phyloP scores from a whole-genome alignment of 495 filamentous ascomycete species.

The Xanthoparmelia taractica region DNA sequence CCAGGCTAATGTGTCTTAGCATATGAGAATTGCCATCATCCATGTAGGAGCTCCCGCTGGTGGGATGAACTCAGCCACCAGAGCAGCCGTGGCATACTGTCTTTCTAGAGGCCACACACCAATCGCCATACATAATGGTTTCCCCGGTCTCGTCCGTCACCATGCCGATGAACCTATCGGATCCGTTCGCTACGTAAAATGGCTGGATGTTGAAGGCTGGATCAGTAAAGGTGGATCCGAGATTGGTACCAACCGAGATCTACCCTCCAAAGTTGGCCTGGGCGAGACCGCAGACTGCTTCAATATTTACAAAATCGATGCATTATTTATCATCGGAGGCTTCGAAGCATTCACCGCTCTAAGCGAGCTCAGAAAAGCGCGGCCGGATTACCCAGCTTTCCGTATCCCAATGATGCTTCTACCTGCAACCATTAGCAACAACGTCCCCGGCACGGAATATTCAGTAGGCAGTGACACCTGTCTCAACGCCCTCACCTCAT shows the following conservation, averaged over 20 bases:
- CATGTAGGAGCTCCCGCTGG: slow-evolving; percentile 95
- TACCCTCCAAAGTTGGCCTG: slow-evolving; percentile 77
- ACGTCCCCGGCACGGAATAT: slow-evolving; percentile 96
- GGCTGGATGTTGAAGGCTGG: slow-evolving; percentile 94
- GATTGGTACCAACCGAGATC: slow-evolving; percentile 92
- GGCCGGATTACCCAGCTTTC: slow-evolving; percentile 70
- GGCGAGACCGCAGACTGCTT: slow-evolving; percentile 79
- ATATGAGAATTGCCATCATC: slow-evolving; percentile 88
- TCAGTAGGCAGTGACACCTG: slow-evolving; percentile 95
- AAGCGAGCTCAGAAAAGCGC: slow-evolving; percentile 72
- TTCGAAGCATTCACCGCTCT: slow-evolving; percentile 96
- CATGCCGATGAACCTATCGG: slow-evolving; percentile 73
- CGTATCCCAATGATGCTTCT: slow-evolving; percentile 89
- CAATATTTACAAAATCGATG: slow-evolving; percentile 79
- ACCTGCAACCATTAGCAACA: slow-evolving; percentile 97
- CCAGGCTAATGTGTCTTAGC: slow-evolving; percentile 38
- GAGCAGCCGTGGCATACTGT: slow-evolving; percentile 94
- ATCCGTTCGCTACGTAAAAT: slow-evolving; percentile 73
- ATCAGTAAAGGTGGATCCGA: slow-evolving; percentile 94
- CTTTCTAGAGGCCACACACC: slow-evolving; percentile 87
- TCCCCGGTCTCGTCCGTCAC: slow-evolving; percentile 88
- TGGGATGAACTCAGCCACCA: slow-evolving; percentile 96
- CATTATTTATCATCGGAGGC: slow-evolving; percentile 84
- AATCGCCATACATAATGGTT: slow-evolving; percentile 91
- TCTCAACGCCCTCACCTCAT: slow-evolving; percentile 88